Base-by-base conservation (phyloP, 1,284 basidiomycete genomes). In the Meripilus lineatus region DNA sequence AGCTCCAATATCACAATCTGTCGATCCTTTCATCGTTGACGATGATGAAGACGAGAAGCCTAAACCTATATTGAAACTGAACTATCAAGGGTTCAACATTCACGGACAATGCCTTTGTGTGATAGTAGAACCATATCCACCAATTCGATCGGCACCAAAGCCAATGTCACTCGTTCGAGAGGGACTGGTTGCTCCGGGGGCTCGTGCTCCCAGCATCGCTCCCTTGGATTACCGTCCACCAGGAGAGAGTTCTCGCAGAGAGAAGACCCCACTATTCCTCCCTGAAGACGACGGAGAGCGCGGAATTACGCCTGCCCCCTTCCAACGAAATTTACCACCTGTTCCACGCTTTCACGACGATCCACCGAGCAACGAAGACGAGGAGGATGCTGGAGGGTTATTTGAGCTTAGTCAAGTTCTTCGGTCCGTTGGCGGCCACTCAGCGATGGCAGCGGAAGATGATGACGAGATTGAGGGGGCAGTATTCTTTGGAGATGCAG, bases 401-500 rank as follows among this genome's bases (percentile, higher is more conserved):
- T 75, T 88, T 65, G 69, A 71, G 40, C 84, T 88, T 55, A 89
- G 83, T 57, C 86, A 89, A 57, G 67, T 75, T n/a, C 66, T 89
- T 37, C 75, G 75, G 47, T 69, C 75, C 24, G 69, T 72, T 6
- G 78, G 79, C 15, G 74, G 77, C 34, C 64, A 71, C 50, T 65
- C 72, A 40, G 68, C 73, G 32, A 75, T 74, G 2, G 69, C 68
- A 22, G 72, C 75, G 18, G 82, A 86, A n/a, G 80, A 82, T 42
- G 84, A 86, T 21, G 84, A 88, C 40, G 83, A 85, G 41, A 77
- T 84, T 53, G 84, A 87, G 46, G 81, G 79, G 20, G 75, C 74
- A 8, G 73, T 81, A 32, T 75, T 89, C 38, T 86, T 89, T 50
- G 87, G 83, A 13, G 86, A 89, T 61, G 87, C 86, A 26, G 86